Conservation (phyloP, 179 eudicot genomes). For the Heliamphora pulchella region DNA sequence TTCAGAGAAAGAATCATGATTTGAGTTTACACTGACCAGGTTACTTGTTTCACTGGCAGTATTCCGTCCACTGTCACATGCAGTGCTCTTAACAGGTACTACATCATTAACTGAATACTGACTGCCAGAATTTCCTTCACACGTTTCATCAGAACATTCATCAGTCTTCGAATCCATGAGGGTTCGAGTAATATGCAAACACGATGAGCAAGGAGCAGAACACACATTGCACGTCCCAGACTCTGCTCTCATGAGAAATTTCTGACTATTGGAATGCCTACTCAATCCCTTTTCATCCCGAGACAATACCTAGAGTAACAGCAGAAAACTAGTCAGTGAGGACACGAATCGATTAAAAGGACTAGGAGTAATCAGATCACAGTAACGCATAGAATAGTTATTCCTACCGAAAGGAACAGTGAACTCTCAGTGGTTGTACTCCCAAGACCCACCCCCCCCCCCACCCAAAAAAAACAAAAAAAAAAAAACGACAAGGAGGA, state of each 20-base stretch:
- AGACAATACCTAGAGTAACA: constrained; percentile 26
- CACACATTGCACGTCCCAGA: constrained; percentile 41
- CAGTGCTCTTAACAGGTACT: constrained; percentile 18
- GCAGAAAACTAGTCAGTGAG: not conserved
- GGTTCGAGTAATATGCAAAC: constrained; percentile 27
- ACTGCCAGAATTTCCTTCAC: constrained; percentile 25
- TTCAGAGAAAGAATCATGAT: constrained; percentile 25
- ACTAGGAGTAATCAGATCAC: not conserved
- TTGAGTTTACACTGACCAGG: constrained; percentile 24
- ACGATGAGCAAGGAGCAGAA: constrained; percentile 41
- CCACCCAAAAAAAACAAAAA: too few species aligned
- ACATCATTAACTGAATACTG: constrained; percentile 28
- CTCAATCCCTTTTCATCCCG: constrained; percentile 20
- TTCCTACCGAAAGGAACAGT: constrained; percentile 6
- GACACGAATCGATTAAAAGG: not conserved
- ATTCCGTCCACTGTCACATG: constrained; percentile 18
- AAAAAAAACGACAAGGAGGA: not conserved
- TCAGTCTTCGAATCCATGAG: constrained; percentile 29
- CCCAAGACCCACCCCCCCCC: not conserved
- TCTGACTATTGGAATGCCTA: constrained; percentile 25
- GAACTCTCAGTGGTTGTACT: not conserved
- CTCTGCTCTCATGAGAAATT: constrained; percentile 18
- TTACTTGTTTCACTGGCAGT: constrained; percentile 28
- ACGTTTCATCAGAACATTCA: constrained; percentile 35
- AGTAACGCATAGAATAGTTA: not conserved